Percentiles rank a stretch among this genome's conserved stretches.
Conservation (phyloP, 108 stramenopile species). For the Pelagomonas calceolata region DNA sequence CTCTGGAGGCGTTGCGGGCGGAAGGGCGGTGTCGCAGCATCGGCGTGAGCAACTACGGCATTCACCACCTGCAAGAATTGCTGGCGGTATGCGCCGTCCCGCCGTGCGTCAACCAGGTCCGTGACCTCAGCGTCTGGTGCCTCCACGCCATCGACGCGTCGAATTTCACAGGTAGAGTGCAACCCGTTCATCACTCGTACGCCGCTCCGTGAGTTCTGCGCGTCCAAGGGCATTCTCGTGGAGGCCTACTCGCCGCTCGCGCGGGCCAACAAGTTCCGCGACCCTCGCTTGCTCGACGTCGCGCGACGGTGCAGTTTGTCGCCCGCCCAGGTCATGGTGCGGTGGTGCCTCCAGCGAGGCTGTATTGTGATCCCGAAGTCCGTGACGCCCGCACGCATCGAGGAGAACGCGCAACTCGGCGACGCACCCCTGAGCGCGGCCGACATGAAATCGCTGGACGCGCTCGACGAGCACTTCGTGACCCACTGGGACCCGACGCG, state of each 20-base stretch:
- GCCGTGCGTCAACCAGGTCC: no score
- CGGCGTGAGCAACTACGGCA: constrained; percentile 21
- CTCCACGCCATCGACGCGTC: background rate
- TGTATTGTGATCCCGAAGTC: constrained; percentile 22
- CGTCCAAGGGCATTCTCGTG: constrained; percentile 8
- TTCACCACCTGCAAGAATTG: constrained; percentile 8
- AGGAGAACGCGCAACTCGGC: constrained; percentile 14
- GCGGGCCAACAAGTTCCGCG: constrained; percentile 1
- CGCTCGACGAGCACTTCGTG: constrained; percentile 3
- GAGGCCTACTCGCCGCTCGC: constrained; percentile 28
- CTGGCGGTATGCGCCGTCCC: background rate
- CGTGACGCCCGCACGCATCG: constrained; percentile 9
- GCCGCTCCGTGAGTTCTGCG: constrained; percentile 17
- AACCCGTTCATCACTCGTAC: constrained; percentile 23
- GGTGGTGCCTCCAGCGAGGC: constrained; percentile 31
- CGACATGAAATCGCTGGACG: constrained; percentile 18
- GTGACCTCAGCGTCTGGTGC: no score
- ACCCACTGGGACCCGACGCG: no score
- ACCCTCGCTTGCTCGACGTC: constrained; percentile 2
- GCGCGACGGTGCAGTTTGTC: constrained; percentile 6
- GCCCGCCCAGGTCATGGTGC: constrained; percentile 23
- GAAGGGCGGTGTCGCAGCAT: constrained; percentile 10
- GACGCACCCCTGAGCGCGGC: constrained; percentile 13
- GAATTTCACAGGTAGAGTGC: constrained; percentile 21
- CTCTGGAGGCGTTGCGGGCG: constrained; percentile 11